Evolutionary conservation across 257 asterid genomes (phyloP).

Genomic region (Solanum piurae): DNA sequence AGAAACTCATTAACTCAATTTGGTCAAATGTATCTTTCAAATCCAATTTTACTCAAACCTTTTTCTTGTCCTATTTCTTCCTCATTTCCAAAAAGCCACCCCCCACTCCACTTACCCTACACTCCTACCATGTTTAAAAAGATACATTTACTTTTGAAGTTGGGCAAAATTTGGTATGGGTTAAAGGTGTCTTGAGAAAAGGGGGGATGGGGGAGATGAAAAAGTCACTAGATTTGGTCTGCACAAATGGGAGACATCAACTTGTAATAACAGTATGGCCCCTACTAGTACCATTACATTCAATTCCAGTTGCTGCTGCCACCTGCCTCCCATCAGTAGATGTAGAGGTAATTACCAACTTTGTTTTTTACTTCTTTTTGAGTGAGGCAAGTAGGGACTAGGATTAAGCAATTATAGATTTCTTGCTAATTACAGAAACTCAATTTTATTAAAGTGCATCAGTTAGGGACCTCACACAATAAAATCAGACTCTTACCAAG

Average conservation of each 20-base stretch:
- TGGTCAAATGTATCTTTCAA: neutral
- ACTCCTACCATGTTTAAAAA: neutral
- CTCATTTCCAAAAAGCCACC: neutral
- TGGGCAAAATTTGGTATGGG: neutral
- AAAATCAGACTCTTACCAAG: neutral
- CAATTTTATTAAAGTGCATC: conserved; percentile 13
- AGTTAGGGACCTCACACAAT: conserved; percentile 11
- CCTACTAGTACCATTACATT: conserved; percentile 3
- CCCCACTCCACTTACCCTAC: neutral
- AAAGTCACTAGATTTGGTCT: conserved; percentile 52
- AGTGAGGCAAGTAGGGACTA: neutral
- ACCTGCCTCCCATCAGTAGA: neutral
- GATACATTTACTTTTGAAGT: neutral
- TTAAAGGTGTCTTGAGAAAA: neutral
- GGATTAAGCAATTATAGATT: neutral
- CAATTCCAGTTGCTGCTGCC: neutral
- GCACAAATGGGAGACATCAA: conserved; percentile 29
- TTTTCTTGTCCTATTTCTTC: neutral
- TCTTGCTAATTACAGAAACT: neutral
- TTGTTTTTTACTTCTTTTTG: neutral
- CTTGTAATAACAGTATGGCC: conserved; percentile 21
- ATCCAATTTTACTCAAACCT: neutral
- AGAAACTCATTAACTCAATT: neutral
- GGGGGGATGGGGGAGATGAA: conserved; percentile 22
- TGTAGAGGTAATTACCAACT: neutral